Percentiles rank a stretch among this genome's conserved stretches.
These are phyloP conservation scores for Tardiomyces digboiensis DNA, from an alignment of 1,139 yeast genomes.

Conservation along the genomic window DNA sequence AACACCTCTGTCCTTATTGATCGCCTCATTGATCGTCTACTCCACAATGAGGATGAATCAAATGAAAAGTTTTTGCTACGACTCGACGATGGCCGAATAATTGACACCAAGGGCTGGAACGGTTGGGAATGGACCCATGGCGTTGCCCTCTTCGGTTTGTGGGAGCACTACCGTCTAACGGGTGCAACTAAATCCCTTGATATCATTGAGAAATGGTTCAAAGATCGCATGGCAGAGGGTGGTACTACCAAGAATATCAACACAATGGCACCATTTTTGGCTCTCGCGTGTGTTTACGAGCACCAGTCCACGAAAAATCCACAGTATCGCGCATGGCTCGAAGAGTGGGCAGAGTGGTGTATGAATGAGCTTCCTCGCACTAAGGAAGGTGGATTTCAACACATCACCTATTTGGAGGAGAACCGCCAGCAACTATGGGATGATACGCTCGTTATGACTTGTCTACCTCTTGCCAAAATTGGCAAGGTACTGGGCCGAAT, in stretches of 20 bases:
- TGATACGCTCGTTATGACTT: constrained; percentile 32
- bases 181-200: constrained; percentile 16
- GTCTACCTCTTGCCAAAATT: constrained; percentile 29
- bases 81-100: constrained; percentile 27
- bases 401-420: constrained; percentile 26
- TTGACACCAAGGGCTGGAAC: constrained; percentile 32
- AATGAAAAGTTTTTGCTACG: constrained; percentile 25
- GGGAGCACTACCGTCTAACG: constrained; percentile 28
- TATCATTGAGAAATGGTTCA: constrained; percentile 25
- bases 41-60: constrained; percentile 14
- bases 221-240: constrained; percentile 26
- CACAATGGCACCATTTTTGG: constrained; percentile 29
- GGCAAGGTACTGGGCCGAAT: constrained; percentile 25
- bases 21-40: neutral
- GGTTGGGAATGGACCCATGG: constrained; percentile 34
- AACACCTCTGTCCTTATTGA: no score
- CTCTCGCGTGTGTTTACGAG: constrained; percentile 27
- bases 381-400: constrained; percentile 30
- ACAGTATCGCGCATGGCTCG: constrained; percentile 24
- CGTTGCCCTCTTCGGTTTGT: constrained; percentile 25
- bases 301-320: constrained; percentile 12
- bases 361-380: constrained; percentile 25
- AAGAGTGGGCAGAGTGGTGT: constrained; percentile 31
- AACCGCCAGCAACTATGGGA: constrained; percentile 30
- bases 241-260: constrained; percentile 30